Percentiles rank a stretch among this genome's conserved stretches.
phyloP scores from a whole-genome alignment of 805 yeast species.

The Monosporozyma aquatica region DNA sequence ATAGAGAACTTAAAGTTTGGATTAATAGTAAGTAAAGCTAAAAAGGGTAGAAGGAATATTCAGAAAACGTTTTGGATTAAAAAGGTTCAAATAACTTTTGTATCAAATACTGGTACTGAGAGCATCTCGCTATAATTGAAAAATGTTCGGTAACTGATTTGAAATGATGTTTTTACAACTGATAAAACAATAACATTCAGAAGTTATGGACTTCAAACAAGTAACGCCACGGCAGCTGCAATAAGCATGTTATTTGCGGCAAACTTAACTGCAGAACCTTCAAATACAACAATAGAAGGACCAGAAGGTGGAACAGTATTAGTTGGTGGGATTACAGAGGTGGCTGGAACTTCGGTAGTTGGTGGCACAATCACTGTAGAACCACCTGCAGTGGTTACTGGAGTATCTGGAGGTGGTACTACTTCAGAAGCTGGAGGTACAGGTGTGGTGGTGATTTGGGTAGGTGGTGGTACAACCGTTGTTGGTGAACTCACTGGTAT shows the following conservation, averaged over 20 bases:
- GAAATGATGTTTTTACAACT: not conserved
- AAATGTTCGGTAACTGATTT: too few species aligned
- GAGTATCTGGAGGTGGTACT: conserved; percentile 3
- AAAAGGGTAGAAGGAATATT: not conserved
- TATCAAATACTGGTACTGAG: too few species aligned
- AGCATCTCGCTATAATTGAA: too few species aligned
- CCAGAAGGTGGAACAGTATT: not conserved
- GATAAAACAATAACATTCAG: too few species aligned
- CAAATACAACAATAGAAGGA: not conserved
- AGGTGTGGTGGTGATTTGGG: not conserved
- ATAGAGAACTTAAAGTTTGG: conserved; percentile 2
- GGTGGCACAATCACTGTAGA: not conserved
- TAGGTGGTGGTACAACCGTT: not conserved
- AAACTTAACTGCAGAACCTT: conserved; percentile 1
- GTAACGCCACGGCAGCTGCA: conserved; percentile 2
- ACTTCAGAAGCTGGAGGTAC: not conserved
- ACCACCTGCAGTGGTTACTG: conserved; percentile 1
- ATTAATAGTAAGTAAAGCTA: not conserved
- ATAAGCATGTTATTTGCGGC: not conserved
- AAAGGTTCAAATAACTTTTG: not conserved
- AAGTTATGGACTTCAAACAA: too few species aligned
- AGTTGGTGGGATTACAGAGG: not conserved
- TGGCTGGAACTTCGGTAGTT: not conserved
- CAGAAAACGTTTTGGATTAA: not conserved
- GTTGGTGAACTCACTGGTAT: not conserved